Evolutionary conservation across 441 rosid genomes (phyloP).

Genomic region (Theobroma grandiflorum): DNA sequence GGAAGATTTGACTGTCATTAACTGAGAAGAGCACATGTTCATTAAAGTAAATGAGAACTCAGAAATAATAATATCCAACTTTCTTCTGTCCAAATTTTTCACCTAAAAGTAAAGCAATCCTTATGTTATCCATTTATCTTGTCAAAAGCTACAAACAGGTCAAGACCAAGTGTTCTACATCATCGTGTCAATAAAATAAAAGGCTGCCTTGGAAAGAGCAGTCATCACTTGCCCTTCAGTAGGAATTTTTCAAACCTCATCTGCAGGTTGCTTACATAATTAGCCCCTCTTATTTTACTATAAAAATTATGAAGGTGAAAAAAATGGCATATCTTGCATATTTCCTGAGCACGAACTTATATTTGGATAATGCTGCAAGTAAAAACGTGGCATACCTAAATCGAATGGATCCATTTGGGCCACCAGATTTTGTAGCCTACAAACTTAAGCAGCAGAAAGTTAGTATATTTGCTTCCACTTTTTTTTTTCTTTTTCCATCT

Average conservation of each 20-base stretch:
- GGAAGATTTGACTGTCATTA: neutral
- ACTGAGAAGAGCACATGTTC: neutral
- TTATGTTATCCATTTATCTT: neutral
- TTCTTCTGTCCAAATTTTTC: neutral
- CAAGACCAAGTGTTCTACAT: neutral
- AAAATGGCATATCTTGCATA: neutral
- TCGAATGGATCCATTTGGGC: slow-evolving; percentile 89
- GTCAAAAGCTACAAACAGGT: neutral
- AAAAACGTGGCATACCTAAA: slow-evolving; percentile 62
- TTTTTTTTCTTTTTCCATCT: neutral
- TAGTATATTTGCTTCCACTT: neutral
- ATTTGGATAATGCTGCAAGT: slow-evolving; percentile 12
- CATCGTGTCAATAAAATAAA: neutral
- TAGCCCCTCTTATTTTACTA: neutral
- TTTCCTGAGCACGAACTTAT: slow-evolving; percentile 10
- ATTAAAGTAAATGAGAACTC: neutral
- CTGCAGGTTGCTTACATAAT: neutral
- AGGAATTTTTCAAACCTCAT: neutral
- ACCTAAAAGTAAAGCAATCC: neutral
- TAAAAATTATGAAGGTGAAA: neutral
- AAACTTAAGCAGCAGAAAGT: slow-evolving; percentile 37
- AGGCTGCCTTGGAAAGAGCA: neutral
- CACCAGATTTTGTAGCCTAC: slow-evolving; percentile 92
- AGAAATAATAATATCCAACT: neutral
- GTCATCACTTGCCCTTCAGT: neutral